Evolutionary conservation across 352 stramenopile species (phyloP), one percentile per base, ranked within the genome.

Genomic region (Phytopythium aichiense): DNA sequence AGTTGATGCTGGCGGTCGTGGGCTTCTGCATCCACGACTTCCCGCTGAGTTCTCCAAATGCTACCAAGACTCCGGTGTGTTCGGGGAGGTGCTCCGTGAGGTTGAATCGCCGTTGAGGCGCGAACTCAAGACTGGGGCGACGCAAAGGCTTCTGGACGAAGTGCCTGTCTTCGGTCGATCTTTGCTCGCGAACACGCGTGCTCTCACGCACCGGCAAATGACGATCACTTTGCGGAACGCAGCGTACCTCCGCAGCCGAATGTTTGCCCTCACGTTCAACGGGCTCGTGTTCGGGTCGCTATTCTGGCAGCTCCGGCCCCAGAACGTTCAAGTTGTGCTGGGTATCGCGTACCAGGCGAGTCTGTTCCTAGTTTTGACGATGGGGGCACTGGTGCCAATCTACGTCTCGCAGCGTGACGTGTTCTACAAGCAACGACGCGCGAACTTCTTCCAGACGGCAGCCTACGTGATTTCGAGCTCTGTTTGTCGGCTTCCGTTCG

Each of bases 401-500:
- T 79, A 92, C 56, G 69, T 81, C 30, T 62, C 73, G 71, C 49
- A 86, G 45, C 80, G 88, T 64, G 88, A 70, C 63, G 69, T 63
- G 30, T 89, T 79, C 68, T 45, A 45, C 51, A 57, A 57, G 51
- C 51, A 57, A 9, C 31, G 51, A 2, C 13, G 20, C 20, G 31
- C 78, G 20, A 94, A 96, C 63, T 95, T 96, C 67, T 96, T 86
- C 52, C 80, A 79, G 15, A 79, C 86, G 9, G 84, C 77, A n/a
- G 78, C 77, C 43, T 95, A 89, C 60, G 75, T 94, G 23, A 42
- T 95, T n/a, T 31, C 25, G 28, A 33, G 25, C n/a, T 72, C 72
- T 0, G 57, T 73, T 7, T 67, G 53, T 22, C 70, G 77, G 31
- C n/a, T 85, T 12, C 67, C 77, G 52, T 33, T 82, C 49, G 54